Evolutionary conservation across 2,329 filamentous ascomycete genomes (phyloP), one percentile per base, ranked within the genome.

Genomic region (Botrytis fragariae): DNA sequence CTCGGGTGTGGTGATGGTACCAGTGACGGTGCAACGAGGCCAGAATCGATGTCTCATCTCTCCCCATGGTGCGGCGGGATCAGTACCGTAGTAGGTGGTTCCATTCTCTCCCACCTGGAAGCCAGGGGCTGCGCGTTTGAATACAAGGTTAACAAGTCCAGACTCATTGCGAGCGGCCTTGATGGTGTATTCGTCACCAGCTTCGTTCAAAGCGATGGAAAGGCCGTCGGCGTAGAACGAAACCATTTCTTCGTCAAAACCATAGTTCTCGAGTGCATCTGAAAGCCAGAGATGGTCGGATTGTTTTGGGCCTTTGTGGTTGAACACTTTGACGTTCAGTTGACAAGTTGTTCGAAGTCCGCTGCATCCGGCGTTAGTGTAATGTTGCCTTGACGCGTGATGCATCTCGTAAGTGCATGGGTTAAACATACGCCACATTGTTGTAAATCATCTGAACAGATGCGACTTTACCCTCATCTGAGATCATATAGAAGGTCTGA

Each of bases 361-460:
- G 78, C 95, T 97, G 81, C 77, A 51, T 54, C 59, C 10, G 54
- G 44, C 39, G 60, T 72, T n/a, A 72, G 71, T 70, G 68, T 45
- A 62, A 70, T 37, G 42, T 70, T 70, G 44, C 54, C 39, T 68
- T 1, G 39, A 68, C 16, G 37, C 22, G 51, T 45, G 35, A 57
- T 65, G 18, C 37, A 74, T 29, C 75, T 62, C 80, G 42, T 64
- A 25, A 79, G 60, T 79, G 78, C 77, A 75, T 29, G 25, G 63
- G 68, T 61, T n/a, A 71, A 63, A 65, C 91, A 83, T 90, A 98
- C 95, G 90, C 92, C 82, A 99, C 93, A 84, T 97, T 98, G 86
- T 93, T 98, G 87, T 98, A 97, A 82, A 99, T 97, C 84, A 98
- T 88, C 87, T 99, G 96, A 75, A 89, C 90, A 83, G 97, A 89